Conservation (phyloP, 108 stramenopile species). For the Craspedostauros australis region DNA sequence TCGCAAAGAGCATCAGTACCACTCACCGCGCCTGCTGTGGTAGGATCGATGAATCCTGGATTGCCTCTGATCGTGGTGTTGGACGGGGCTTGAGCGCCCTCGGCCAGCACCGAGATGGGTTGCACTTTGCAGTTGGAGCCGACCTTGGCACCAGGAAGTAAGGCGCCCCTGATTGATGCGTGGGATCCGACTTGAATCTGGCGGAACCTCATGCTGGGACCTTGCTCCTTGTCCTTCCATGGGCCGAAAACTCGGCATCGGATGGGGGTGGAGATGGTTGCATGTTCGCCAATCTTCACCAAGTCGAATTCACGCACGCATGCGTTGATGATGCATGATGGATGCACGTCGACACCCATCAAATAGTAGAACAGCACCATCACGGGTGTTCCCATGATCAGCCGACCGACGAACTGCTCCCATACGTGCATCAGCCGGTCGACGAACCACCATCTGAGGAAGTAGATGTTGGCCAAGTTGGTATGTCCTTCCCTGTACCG, state of each 20-base stretch:
- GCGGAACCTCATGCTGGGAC: conserved; percentile 1
- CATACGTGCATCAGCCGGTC: too few species aligned
- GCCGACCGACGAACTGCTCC: too few species aligned
- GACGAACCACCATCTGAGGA: too few species aligned
- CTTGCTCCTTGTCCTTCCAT: not conserved
- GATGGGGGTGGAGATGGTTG: not conserved
- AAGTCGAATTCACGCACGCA: conserved; percentile 7
- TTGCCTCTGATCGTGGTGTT: not conserved
- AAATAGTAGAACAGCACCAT: conserved; percentile 3
- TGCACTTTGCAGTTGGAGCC: not conserved
- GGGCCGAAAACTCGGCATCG: conserved; percentile 2
- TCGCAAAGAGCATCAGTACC: too few species aligned
- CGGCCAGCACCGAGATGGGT: not conserved
- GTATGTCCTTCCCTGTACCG: too few species aligned
- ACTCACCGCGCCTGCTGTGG: too few species aligned
- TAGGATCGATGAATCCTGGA: too few species aligned
- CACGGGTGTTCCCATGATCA: too few species aligned
- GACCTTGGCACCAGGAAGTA: not conserved
- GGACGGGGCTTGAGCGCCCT: conserved; percentile 2
- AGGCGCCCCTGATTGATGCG: not conserved
- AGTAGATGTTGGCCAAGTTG: too few species aligned
- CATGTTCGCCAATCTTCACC: not conserved
- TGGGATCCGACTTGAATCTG: not conserved
- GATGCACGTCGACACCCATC: conserved; percentile 1
- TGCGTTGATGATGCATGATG: not conserved